Base-by-base conservation (phyloP, 352 stramenopile genomes). In the Elongisporangium undulatum region DNA sequence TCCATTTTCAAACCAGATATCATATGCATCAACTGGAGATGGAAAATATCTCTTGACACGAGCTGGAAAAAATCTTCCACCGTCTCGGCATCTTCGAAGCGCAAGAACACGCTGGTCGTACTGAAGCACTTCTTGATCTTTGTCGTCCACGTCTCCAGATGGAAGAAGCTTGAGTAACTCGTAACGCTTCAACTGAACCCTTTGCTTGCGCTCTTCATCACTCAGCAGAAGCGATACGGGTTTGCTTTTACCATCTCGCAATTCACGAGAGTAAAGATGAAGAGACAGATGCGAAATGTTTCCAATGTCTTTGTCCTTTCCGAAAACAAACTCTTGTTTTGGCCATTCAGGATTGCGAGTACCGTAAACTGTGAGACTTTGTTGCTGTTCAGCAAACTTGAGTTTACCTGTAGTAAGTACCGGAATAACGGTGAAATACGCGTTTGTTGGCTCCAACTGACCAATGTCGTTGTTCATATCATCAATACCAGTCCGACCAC, bases 381-480 rank as follows among this genome's bases (percentile, higher is more conserved):
- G 79, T 41, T 84, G 72, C 24, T 66, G 66, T 49, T 88, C 79
- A 0, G 55, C 24, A 50, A 78, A 64, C 20, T 75, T 68, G 3
- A 87, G 38, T 4, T 72, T 68, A 7, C 80, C 78, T 26, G 74
- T 68, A 1, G 58, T 59, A 15, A 75, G 62, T 20, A 92, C 78
- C 12, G 82, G 78, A 29, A 86, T 83, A 16, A 89, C 63, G 1
- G 82, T 89, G 54, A 90, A 90, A 52, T 85, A 92, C n/a, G 79
- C 69, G 59, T 79, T 86, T 10, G 68, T 75, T 3, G 59, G 65
- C 1, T 51, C 62, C 19, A 54, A 38, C 8, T 51, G 63, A 34
- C 58, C 51, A 19, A 71, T 15, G 0, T 66, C 57, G 55, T 58
- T 59, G 1, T 70, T 55, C 45, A 53, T 38, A 50, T 49, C 4